Evolutionary conservation across 345 rosid species (phyloP).

Genomic region (Rhizophora mangle): DNA sequence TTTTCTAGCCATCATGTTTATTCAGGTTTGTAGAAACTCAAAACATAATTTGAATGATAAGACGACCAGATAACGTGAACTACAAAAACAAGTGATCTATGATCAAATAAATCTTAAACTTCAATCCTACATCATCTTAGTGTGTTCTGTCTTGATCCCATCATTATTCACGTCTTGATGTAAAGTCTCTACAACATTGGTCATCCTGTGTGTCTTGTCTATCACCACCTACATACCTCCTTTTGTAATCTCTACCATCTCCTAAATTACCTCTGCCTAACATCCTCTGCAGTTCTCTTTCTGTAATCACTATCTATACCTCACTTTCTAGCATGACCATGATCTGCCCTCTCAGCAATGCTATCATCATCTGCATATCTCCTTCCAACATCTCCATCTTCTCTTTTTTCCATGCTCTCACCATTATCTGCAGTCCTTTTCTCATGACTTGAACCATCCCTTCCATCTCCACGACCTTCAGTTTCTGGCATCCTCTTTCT

Average conservation of each 20-base stretch:
- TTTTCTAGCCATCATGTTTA: too few species aligned
- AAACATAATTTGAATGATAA: too few species aligned
- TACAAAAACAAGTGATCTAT: too few species aligned
- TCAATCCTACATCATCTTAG: conserved; percentile 4
- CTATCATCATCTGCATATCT: conserved; percentile 28
- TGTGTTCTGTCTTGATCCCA: conserved; percentile 20
- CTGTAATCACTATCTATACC: conserved; percentile 21
- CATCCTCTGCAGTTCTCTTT: conserved; percentile 29
- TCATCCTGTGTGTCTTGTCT: conserved; percentile 20
- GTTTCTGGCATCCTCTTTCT: conserved; percentile 28
- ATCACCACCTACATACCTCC: not conserved
- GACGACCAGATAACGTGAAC: too few species aligned
- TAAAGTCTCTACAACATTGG: conserved; percentile 10
- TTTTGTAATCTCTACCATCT: conserved; percentile 25
- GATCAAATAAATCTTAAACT: too few species aligned
- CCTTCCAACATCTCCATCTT: conserved; percentile 26
- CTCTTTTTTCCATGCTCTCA: conserved; percentile 10
- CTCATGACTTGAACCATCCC: conserved; percentile 17
- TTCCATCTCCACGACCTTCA: conserved; percentile 17
- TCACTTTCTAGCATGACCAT: conserved; percentile 8
- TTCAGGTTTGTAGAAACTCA: too few species aligned
- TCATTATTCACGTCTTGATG: conserved; percentile 4
- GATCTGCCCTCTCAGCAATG: conserved; percentile 10
- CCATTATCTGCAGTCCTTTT: conserved; percentile 26
- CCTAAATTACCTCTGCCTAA: conserved; percentile 1